Evolutionary conservation across 208 protist genomes (phyloP), one percentile per base, ranked within the genome.

Genomic region (Trypanosoma lewisi): DNA sequence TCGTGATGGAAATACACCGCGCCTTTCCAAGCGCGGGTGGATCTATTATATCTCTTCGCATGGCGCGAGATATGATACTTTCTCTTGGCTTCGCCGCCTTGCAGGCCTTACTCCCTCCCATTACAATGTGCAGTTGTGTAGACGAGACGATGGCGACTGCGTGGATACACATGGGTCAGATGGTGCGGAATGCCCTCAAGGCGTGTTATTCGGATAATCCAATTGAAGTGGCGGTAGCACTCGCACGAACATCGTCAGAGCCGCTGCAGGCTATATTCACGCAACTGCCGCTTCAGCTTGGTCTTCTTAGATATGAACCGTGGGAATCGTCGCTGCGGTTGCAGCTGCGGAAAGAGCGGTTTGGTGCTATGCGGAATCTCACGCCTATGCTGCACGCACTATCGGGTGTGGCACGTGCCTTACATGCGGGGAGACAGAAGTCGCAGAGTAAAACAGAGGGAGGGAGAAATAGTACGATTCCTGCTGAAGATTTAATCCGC

Each of bases 1-100:
- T 93, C 44, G 70, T 87, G 36, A 82, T 89, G 78, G 75, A 81
- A 27, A 75, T 83, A 62, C 70, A 89, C 65, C 80, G 80, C 44
- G 58, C 62, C 11, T 67, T 69, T 0, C 69, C 66, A 3, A 70
- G 65, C 0, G 39, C 11, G 11, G 69, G 74, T 0, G 67, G 55
- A 5, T 21, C 79, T 11, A 4, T 62, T n/a, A 81, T 82, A 17
- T 50, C 78, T 14, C 17, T 72, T 2, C 34, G 67, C 44, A 64
- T 85, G 16, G 66, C 63, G 4, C 69, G 83, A n/a, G 83, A 89
- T 47, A 55, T 85, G 19, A 48, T 80, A 27, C 66, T 89, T 37
- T 14, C 69, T 31, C 54, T 68, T 0, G 50, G 31, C 14, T 82
- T 89, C 42, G 68, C 78, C 11, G 47, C 77, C 17, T 37, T 83